phyloP scores from a whole-genome alignment of 306 rosid species.

The Medicago lupulina region DNA sequence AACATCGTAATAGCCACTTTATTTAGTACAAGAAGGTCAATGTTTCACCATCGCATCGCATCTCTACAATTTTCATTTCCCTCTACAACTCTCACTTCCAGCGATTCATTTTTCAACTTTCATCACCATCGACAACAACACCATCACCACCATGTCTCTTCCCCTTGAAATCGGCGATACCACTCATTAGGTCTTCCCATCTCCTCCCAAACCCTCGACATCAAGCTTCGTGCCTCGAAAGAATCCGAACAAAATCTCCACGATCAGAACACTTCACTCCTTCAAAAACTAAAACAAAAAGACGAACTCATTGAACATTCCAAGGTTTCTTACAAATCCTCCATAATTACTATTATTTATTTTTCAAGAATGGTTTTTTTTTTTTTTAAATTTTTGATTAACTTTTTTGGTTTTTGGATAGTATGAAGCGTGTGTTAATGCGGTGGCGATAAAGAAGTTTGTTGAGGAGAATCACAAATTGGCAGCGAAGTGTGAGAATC shows the following conservation, averaged over 20 bases:
- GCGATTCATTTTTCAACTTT: background rate
- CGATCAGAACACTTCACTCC: constrained; percentile 44
- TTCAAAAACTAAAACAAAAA: constrained; percentile 62
- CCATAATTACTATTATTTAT: background rate
- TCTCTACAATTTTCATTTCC: background rate
- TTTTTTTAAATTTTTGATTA: too few relatives aligned
- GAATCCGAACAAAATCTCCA: constrained; percentile 59
- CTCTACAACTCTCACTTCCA: background rate
- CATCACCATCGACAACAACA: too few relatives aligned
- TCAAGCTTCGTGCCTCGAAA: constrained; percentile 68
- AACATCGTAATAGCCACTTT: too few relatives aligned
- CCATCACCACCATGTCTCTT: constrained; percentile 68
- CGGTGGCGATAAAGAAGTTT: constrained; percentile 74
- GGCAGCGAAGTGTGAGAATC: constrained; percentile 66
- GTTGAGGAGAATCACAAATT: constrained; percentile 84
- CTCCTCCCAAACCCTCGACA: constrained; percentile 56
- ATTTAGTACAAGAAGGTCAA: too few relatives aligned
- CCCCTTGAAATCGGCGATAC: constrained; percentile 63
- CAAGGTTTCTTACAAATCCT: constrained; percentile 38
- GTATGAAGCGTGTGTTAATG: constrained; percentile 77
- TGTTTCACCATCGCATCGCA: too few relatives aligned
- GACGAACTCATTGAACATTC: constrained; percentile 58
- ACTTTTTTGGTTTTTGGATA: constrained; percentile 6
- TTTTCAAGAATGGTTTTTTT: too few relatives aligned
- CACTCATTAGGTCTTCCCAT: constrained; percentile 68